Evolutionary conservation across 192 early-diverging fungal species (phyloP).

Genomic region (Coemansia umbellata): DNA sequence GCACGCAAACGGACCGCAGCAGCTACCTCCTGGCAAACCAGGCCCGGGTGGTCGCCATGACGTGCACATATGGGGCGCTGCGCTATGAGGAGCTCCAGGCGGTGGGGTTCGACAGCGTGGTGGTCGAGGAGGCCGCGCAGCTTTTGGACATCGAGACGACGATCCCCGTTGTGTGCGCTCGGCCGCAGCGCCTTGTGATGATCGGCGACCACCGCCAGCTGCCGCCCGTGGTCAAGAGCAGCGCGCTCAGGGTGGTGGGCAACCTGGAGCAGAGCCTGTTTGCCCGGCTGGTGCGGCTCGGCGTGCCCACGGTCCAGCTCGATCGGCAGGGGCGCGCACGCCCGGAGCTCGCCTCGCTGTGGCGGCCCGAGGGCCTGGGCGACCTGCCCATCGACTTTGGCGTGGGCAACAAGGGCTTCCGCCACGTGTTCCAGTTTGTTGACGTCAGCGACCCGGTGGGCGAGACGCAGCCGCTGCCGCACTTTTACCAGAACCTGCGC

Average conservation of each 20-base stretch:
- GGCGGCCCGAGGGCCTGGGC: conserved; percentile 69
- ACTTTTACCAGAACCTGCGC: conserved; percentile 94
- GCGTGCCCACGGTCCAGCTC: conserved; percentile 87
- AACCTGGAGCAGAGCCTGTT: conserved; percentile 97
- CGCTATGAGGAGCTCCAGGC: conserved; percentile 80
- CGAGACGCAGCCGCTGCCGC: conserved; percentile 80
- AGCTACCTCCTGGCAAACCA: conserved; percentile 94
- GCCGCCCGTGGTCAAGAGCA: conserved; percentile 92
- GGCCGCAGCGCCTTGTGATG: conserved; percentile 80
- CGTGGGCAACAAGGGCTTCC: conserved; percentile 80
- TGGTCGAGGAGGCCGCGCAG: conserved; percentile 98
- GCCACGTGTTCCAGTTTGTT: conserved; percentile 83
- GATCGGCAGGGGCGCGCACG: conserved; percentile 83
- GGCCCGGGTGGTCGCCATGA: conserved; percentile 96
- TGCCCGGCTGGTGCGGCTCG: conserved; percentile 83
- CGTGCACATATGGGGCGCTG: conserved; percentile 93
- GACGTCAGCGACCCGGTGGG: conserved; percentile 77
- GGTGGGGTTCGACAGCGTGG: conserved; percentile 89
- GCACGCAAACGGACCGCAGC: conserved; percentile 70
- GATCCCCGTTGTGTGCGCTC: conserved; percentile 86
- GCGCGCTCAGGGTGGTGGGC: conserved; percentile 75
- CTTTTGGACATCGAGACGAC: conserved; percentile 93
- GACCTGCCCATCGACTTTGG: conserved; percentile 67
- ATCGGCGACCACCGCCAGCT: conserved; percentile 98
- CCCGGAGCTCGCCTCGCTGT: conserved; percentile 75